Percentiles rank a stretch among this genome's conserved stretches.
Conservation (phyloP, 1,139 yeast species). For the Entelexis paramagnoliae region DNA sequence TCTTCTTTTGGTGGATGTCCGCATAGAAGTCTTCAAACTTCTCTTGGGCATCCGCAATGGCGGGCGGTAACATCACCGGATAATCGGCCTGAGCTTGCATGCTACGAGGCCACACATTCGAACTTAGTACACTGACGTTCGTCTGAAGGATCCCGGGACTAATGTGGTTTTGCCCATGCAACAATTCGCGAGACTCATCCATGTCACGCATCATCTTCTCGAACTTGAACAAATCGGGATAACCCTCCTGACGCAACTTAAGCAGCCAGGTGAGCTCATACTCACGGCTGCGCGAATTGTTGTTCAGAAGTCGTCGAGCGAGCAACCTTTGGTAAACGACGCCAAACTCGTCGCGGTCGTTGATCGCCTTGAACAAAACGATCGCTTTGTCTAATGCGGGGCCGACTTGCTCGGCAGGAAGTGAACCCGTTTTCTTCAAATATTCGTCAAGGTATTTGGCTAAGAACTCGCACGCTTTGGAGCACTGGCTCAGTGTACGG, state of each 20-base stretch:
- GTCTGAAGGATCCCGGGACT: slow-evolving; percentile 30
- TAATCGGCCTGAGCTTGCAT: slow-evolving; percentile 17
- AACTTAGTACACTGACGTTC: slow-evolving; percentile 38
- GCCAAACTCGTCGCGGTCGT: slow-evolving; percentile 83
- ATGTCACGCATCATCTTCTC: slow-evolving; percentile 86
- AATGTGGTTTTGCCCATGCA: slow-evolving; percentile 11
- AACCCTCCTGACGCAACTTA: slow-evolving; percentile 7
- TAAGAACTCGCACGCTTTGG: slow-evolving; percentile 41
- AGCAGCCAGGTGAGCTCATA: slow-evolving; percentile 59
- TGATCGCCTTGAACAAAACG: slow-evolving; percentile 53
- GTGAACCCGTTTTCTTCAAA: slow-evolving; percentile 51
- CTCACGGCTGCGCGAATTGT: slow-evolving; percentile 44
- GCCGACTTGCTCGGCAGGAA: slow-evolving; percentile 43
- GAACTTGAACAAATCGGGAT: slow-evolving; percentile 47
- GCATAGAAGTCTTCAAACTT: slow-evolving; percentile 16
- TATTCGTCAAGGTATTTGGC: slow-evolving; percentile 67
- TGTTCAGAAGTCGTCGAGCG: slow-evolving; percentile 67
- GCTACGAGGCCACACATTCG: slow-evolving; percentile 38
- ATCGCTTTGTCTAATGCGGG: slow-evolving; percentile 47
- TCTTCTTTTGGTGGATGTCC: slow-evolving; percentile 27
- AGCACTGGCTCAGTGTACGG: neutral
- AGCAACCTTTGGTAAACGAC: slow-evolving; percentile 77
- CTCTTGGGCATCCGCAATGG: slow-evolving; percentile 9
- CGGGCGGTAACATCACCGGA: slow-evolving; percentile 10
- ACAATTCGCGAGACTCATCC: slow-evolving; percentile 49